Evolutionary conservation across 1,139 yeast species (phyloP).

Genomic region (Geotrichum restrictum): DNA sequence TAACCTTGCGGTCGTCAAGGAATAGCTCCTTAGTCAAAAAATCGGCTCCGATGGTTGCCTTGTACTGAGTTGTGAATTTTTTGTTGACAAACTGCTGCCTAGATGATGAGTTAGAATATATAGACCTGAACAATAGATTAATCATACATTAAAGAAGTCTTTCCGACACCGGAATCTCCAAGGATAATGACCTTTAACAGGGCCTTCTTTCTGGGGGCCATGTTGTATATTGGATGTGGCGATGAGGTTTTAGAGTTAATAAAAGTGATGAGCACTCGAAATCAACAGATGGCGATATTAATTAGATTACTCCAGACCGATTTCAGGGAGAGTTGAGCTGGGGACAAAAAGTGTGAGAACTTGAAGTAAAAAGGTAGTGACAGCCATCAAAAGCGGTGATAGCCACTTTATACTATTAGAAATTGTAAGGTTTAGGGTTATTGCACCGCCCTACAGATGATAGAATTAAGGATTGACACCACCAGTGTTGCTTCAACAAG

Average conservation of each 20-base stretch:
- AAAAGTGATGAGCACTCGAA: too few relatives aligned
- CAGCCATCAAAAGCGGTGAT: too few relatives aligned
- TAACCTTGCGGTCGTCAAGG: conserved; percentile 75
- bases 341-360: too few relatives aligned
- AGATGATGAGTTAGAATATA: background rate
- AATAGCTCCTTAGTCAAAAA: conserved; percentile 85
- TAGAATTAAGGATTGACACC: too few relatives aligned
- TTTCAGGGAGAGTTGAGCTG: too few relatives aligned
- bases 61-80: conserved; percentile 91
- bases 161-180: conserved; percentile 97
- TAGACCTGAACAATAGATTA: conserved; percentile 7
- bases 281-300: too few relatives aligned
- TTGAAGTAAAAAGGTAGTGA: too few relatives aligned
- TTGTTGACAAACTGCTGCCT: conserved; percentile 90
- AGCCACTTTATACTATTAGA: too few relatives aligned
- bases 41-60: conserved; percentile 98
- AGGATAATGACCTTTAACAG: conserved; percentile 88
- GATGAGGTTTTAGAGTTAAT: too few relatives aligned
- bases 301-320: too few relatives aligned
- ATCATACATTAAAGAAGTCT: conserved; percentile 72
- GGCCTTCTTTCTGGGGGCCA: conserved; percentile 83
- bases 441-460: background rate
- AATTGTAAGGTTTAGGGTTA: too few relatives aligned
- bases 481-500: too few relatives aligned
- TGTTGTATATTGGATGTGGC: conserved; percentile 30